These are phyloP conservation scores for Oryza meridionalis DNA, from an alignment of 176 grass and related monocot genomes.

Conservation along the genomic window DNA sequence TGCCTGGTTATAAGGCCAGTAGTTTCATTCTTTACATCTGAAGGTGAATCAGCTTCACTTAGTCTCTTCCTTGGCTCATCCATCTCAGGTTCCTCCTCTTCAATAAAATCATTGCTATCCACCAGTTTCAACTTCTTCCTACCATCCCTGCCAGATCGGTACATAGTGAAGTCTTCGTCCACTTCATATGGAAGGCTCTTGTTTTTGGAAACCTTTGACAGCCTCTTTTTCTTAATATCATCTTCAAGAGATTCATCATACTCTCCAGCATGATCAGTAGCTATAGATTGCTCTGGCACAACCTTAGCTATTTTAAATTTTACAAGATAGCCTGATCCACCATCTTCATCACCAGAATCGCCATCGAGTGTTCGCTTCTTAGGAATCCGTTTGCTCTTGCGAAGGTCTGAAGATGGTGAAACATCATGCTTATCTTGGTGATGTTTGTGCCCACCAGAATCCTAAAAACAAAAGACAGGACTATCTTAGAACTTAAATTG, in stretches of 20 bases:
- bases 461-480: constrained; percentile 36
- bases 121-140: constrained; percentile 53
- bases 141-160: constrained; percentile 53
- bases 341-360: constrained; percentile 66
- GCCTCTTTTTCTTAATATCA: constrained; percentile 62
- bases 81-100: constrained; percentile 72
- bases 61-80: constrained; percentile 55
- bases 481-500: constrained; percentile 15
- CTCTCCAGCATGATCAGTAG: constrained; percentile 33
- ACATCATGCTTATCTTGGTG: constrained; percentile 43
- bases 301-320: constrained; percentile 65
- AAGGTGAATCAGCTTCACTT: constrained; percentile 46
- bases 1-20: constrained; percentile 78
- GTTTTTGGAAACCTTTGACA: constrained; percentile 60
- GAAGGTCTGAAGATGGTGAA: constrained; percentile 53
- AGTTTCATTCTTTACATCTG: constrained; percentile 50
- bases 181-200: constrained; percentile 61
- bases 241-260: constrained; percentile 59
- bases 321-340: constrained; percentile 66
- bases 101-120: constrained; percentile 58
- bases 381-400: constrained; percentile 80
- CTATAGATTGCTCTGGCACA: constrained; percentile 46
- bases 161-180: constrained; percentile 73
- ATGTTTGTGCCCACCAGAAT: constrained; percentile 37
- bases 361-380: constrained; percentile 58